Evolutionary conservation across 1,284 basidiomycete genomes (phyloP), one percentile per base, ranked within the genome.

Genomic region (Chalciporus sp.): DNA sequence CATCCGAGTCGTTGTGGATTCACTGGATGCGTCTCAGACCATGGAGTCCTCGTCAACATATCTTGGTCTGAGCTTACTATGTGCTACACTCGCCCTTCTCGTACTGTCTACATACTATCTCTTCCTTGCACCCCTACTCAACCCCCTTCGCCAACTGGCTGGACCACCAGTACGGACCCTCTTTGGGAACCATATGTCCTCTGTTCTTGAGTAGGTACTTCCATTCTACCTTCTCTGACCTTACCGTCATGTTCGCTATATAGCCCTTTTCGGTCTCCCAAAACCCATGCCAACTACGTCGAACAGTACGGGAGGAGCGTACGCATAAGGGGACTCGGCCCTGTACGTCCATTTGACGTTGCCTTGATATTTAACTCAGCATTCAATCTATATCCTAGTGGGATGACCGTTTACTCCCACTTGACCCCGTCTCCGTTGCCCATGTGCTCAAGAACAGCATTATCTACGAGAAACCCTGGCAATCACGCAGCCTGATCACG

Each of bases 391-490:
- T 40, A 41, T 31, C 40, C 31, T 53, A 92, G 90, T 89, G 85
- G 81, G 90, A 92, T 58, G 77, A 84, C 50, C 84, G 90, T 40
- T 78, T 92, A 1, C 74, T 92, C 29, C 88, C 90, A 0, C 74
- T 91, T 29, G 90, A 92, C 65, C 88, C 89, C 6, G 66, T 81
- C n/a, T 84, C 90, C 0, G 66, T 92, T 33, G 68, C 77, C 10
- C 81, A 92, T 64, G 75, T 92, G 16, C 72, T 91, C 52, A 90
- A 88, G 66, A 77, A 89, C 55, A 77, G 81, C 0, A 76, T 76
- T 16, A 75, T 84, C 27, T 92, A 92, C 65, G 85, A 91, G 69
- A 92, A 92, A 61, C 90, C 90, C 14, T 88, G 83, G 85, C 84
- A 86, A 60, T 88, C 90, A 2, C 82, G 89, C 37, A 74, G 77